Percentiles rank a stretch among this genome's conserved stretches.
phyloP scores from a whole-genome alignment of 164 flowering plant species.

The Berberis vulgaris region DNA sequence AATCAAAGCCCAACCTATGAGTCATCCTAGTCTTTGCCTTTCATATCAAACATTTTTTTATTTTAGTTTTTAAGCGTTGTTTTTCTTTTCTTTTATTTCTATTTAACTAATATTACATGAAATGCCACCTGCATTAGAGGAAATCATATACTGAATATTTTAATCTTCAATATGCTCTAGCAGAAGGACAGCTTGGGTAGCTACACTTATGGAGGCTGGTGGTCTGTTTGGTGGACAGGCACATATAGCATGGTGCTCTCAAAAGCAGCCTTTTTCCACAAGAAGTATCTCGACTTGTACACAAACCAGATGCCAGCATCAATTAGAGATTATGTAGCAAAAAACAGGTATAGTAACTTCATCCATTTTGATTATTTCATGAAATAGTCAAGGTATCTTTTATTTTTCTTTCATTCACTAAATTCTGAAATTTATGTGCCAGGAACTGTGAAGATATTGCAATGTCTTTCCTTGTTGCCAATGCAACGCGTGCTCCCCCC shows the following conservation, averaged over 20 bases:
- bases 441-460: constrained; percentile 45
- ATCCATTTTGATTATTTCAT: neutral
- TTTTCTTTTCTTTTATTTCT: too few relatives aligned
- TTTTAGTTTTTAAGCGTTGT: too few relatives aligned
- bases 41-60: too few relatives aligned
- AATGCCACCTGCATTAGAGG: too few relatives aligned
- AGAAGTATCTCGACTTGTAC: constrained; percentile 39
- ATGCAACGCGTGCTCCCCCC: constrained; percentile 34
- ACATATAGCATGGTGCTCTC: constrained; percentile 53
- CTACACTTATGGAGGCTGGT: constrained; percentile 46
- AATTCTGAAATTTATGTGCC: constrained; percentile 6
- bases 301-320: constrained; percentile 36
- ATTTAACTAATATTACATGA: too few relatives aligned
- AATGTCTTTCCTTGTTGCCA: constrained; percentile 37
- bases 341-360: constrained; percentile 28
- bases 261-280: constrained; percentile 47
- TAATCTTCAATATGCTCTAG: too few relatives aligned
- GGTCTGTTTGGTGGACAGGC: constrained; percentile 62
- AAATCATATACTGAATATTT: too few relatives aligned
- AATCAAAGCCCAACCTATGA: too few relatives aligned
- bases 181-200: constrained; percentile 29
- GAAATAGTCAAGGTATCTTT: neutral
- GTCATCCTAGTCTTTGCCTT: too few relatives aligned
- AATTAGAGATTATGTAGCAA: constrained; percentile 35
- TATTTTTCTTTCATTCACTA: neutral